These are phyloP conservation scores for Thuidium tamariscinum DNA, from an alignment of 225 moss, liverwort and hornwort genomes.

Conservation along the genomic window DNA sequence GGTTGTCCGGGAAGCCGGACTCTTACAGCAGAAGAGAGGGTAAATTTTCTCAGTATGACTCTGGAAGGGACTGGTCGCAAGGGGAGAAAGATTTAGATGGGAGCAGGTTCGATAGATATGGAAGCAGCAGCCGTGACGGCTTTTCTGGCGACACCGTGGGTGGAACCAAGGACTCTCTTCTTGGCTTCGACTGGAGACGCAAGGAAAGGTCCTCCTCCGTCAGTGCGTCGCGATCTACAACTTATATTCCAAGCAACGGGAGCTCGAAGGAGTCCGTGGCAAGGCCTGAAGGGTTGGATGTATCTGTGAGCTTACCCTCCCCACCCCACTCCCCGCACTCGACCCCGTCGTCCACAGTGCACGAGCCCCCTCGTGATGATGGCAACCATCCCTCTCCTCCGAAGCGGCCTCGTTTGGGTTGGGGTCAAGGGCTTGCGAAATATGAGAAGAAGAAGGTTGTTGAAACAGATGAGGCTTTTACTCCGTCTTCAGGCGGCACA, in stretches of 20 bases:
- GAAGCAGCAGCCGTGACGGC: slow-evolving; percentile 56
- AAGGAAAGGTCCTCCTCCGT: slow-evolving; percentile 51
- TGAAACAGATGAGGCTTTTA: slow-evolving; percentile 54
- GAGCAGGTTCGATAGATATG: slow-evolving; percentile 70
- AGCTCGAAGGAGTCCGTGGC: slow-evolving; percentile 28
- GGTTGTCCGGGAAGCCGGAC: slow-evolving; percentile 47
- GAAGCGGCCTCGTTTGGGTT: slow-evolving; percentile 85
- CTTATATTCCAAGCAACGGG: slow-evolving; percentile 17
- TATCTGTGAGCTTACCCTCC: slow-evolving; percentile 30
- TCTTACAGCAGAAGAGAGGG: slow-evolving; percentile 35
- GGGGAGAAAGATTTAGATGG: slow-evolving; percentile 66
- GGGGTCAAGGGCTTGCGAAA: slow-evolving; percentile 96
- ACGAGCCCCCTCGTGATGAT: slow-evolving; percentile 61
- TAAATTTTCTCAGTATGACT: slow-evolving; percentile 31
- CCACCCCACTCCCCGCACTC: slow-evolving; percentile 70
- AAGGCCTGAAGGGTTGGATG: slow-evolving; percentile 54
- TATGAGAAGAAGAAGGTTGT: slow-evolving; percentile 95
- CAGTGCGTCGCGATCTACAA: slow-evolving; percentile 42
- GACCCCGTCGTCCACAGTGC: slow-evolving; percentile 24
- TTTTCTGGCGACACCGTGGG: slow-evolving; percentile 46
- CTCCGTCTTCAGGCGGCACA: slow-evolving; percentile 1
- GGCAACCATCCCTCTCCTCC: slow-evolving; percentile 68
- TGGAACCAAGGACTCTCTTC: slow-evolving; percentile 39
- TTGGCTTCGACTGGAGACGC: slow-evolving; percentile 61
- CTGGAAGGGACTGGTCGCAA: slow-evolving; percentile 42